phyloP scores from a whole-genome alignment of 2,329 filamentous ascomycete species.

The Coleophoma crateriformis region DNA sequence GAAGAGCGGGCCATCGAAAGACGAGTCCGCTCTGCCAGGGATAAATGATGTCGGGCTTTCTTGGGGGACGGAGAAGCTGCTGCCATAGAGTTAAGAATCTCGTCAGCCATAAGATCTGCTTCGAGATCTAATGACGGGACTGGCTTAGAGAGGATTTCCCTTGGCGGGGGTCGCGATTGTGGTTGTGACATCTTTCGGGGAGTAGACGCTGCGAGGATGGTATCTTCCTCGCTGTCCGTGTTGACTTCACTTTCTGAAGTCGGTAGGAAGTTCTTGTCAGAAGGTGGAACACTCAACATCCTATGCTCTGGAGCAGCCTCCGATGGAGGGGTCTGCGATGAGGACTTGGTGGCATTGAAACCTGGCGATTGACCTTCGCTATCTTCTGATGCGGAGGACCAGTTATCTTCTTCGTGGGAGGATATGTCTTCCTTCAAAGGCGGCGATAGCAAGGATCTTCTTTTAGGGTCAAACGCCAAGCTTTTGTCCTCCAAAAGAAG shows the following conservation, averaged over 20 bases:
- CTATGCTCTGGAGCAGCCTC: conserved; percentile 2
- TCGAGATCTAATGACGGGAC: conserved; percentile 10
- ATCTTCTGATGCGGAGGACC: conserved; percentile 18
- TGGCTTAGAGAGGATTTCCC: conserved; percentile 1
- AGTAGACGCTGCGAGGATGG: neutral
- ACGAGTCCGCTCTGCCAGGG: conserved; percentile 73
- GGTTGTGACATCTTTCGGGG: neutral
- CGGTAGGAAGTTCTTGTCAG: neutral
- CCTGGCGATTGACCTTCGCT: conserved; percentile 8
- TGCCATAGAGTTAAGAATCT: conserved; percentile 50
- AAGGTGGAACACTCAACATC: neutral
- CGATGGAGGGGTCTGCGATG: conserved; percentile 14
- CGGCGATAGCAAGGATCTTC: neutral
- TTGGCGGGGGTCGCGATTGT: conserved; percentile 3
- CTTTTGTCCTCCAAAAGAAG: neutral
- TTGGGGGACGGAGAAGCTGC: conserved; percentile 51
- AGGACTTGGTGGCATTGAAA: conserved; percentile 12
- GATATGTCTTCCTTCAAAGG: neutral
- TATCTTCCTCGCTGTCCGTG: neutral
- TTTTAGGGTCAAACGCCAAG: neutral
- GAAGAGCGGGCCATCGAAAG: conserved; percentile 69
- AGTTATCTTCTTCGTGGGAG: conserved; percentile 12
- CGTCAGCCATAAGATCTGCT: conserved; percentile 43
- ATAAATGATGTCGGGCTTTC: conserved; percentile 51
- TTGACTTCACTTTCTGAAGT: neutral